phyloP scores from a whole-genome alignment of 2,329 filamentous ascomycete genomes.

The Endocalyx cinctus region DNA sequence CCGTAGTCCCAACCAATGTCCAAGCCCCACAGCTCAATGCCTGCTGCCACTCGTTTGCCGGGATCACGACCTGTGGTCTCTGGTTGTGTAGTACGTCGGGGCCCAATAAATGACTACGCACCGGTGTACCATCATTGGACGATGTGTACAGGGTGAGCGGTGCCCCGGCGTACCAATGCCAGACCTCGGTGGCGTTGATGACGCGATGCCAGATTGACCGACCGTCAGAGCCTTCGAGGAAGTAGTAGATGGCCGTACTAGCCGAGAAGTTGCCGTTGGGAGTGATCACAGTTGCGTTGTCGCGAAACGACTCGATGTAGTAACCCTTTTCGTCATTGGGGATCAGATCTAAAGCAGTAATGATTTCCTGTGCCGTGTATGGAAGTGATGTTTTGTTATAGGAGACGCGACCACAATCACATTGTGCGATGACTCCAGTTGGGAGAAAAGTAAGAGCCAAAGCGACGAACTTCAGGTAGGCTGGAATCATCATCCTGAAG shows the following conservation, averaged over 20 bases:
- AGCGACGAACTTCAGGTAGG: too few relatives aligned
- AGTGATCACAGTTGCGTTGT: slow-evolving; percentile 20
- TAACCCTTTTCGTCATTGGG: slow-evolving; percentile 47
- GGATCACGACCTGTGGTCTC: slow-evolving; percentile 38
- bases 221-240: slow-evolving; percentile 33
- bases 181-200: slow-evolving; percentile 45
- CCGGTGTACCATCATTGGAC: slow-evolving; percentile 35
- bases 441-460: too few relatives aligned
- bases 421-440: too few relatives aligned
- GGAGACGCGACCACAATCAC: too few relatives aligned
- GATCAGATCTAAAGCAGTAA: slow-evolving; percentile 37
- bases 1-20: slow-evolving; percentile 41
- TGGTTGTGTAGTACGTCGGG: slow-evolving; percentile 37
- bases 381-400: too few relatives aligned
- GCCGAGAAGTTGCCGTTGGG: slow-evolving; percentile 31
- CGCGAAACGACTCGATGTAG: slow-evolving; percentile 43
- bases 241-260: slow-evolving; percentile 51
- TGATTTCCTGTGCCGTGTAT: slow-evolving; percentile 39
- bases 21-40: slow-evolving; percentile 41
- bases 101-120: slow-evolving; percentile 33
- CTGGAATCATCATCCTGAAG: too few relatives aligned
- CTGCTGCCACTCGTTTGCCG: slow-evolving; percentile 40
- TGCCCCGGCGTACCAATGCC: slow-evolving; percentile 52
- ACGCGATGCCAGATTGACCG: slow-evolving; percentile 47
- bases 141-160: slow-evolving; percentile 42